phyloP scores from a whole-genome alignment of 2,329 filamentous ascomycete species.

The Hypoxylon rubiginosum region DNA sequence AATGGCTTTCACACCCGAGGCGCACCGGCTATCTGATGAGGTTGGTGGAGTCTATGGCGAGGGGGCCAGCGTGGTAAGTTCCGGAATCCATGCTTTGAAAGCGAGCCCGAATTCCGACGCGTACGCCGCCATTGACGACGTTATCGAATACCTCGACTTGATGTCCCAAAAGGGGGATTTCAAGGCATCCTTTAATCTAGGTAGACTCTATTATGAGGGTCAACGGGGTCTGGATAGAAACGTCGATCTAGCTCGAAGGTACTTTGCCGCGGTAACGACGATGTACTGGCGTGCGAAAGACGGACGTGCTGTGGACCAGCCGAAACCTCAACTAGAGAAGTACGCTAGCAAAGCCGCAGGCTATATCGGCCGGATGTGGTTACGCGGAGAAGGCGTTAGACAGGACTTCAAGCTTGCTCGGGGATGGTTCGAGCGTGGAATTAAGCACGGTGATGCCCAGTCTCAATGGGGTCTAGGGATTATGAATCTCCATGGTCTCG shows the following conservation, averaged over 20 bases:
- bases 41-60: constrained; percentile 94
- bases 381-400: constrained; percentile 86
- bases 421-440: constrained; percentile 86
- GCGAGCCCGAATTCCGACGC: constrained; percentile 81
- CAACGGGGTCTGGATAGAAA: constrained; percentile 81
- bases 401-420: constrained; percentile 83
- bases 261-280: constrained; percentile 83
- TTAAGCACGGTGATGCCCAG: constrained; percentile 80
- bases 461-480: constrained; percentile 88
- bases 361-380: constrained; percentile 88
- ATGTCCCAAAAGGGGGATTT: constrained; percentile 91
- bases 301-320: constrained; percentile 78
- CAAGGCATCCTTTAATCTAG: constrained; percentile 87
- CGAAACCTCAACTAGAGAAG: constrained; percentile 79
- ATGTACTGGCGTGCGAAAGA: constrained; percentile 83
- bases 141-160: constrained; percentile 92
- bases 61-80: constrained; percentile 90
- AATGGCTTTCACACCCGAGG: constrained; percentile 79
- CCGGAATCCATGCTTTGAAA: constrained; percentile 84
- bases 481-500: constrained; percentile 85
- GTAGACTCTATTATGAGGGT: constrained; percentile 89
- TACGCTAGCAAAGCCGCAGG: constrained; percentile 86
- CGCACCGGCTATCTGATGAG: constrained; percentile 90
- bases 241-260: constrained; percentile 78
- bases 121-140: constrained; percentile 89